Base-by-base conservation (phyloP, 2,329 filamentous ascomycete species). In the Botryotinia narcissicola region DNA sequence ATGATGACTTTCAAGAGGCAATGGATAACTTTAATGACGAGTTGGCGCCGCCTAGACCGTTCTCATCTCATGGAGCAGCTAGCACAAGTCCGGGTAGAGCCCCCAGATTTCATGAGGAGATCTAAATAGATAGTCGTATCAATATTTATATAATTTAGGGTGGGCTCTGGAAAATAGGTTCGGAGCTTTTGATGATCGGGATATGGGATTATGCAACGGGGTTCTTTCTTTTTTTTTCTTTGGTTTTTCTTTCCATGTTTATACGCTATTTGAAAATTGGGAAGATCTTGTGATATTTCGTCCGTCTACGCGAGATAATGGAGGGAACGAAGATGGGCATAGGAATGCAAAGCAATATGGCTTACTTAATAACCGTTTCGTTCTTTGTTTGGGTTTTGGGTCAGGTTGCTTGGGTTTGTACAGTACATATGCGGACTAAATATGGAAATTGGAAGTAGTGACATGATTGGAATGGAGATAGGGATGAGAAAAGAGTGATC, bases 51-150 rank as follows among this genome's bases (percentile, higher is more conserved):
- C 82, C 82, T 4, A 80, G 74, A 10, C 80, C 80, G 40, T 74
- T 74, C 48, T 78, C 74, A 14, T 54, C 46, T 25, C 64, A 42
- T 5, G 61, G 16, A 12, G 76, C 73, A 68, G 82, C 83, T 66
- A 84, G 84, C 64, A 84, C 83, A 70, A 90, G 87, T 79, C 87
- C 88, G 0, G 85, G 82, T 7, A 82, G 89, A 71, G 87, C 88
- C 75, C 89, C 89, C 57, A 87, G 84, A 76, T 91, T 91, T 76
- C 83, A 83, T 66, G 89, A 91, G 81, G 86, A 87, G 75, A 84
- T 90, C 72, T 84, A 77, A 79, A 16, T 3, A 71, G 37, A 37
- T 25, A 42, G 25, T 20, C 25, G 9, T 32, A 29, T 68, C 5
- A 57, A 25, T 57, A 25, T 16, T 14, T 29, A 40, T 12, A 37